Conservation (phyloP, 371 early-diverging fungal genomes). For the Umbelopsis sp. region DNA sequence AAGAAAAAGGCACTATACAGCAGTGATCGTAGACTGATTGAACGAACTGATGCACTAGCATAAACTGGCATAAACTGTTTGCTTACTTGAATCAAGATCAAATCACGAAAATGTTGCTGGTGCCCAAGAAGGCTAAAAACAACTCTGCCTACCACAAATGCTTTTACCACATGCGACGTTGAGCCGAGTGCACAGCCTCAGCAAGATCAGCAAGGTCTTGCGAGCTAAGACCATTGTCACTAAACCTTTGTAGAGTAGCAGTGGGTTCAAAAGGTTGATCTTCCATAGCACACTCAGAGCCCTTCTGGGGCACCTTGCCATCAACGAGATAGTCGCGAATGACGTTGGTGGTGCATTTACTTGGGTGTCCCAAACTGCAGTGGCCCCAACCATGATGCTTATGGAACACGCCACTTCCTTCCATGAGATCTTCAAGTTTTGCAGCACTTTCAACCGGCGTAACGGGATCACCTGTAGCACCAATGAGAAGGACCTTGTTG, state of each 20-base stretch:
- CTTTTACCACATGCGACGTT: no score
- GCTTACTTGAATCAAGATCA: no score
- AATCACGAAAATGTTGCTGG: no score
- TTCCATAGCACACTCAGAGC: conserved; percentile 15
- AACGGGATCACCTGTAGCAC: conserved; percentile 38
- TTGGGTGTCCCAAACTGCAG: conserved; percentile 28
- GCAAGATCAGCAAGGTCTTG: not conserved
- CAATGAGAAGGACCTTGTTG: conserved; percentile 37
- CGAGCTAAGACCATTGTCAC: not conserved
- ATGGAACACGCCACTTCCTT: conserved; percentile 29
- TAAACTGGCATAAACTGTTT: no score
- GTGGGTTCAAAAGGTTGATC: not conserved
- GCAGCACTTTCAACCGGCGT: conserved; percentile 33
- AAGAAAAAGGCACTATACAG: no score
- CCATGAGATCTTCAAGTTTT: conserved; percentile 27
- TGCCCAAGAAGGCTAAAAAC: no score
- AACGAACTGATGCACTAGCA: no score
- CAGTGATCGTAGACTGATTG: no score
- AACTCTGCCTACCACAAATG: no score
- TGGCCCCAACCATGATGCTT: conserved; percentile 34
- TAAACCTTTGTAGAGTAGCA: no score
- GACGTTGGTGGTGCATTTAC: conserved; percentile 25
- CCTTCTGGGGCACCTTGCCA: conserved; percentile 5
- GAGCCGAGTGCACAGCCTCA: not conserved
- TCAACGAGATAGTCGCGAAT: conserved; percentile 20